Conservation (phyloP, 1,139 yeast genomes). For the Yarrowia galli region DNA sequence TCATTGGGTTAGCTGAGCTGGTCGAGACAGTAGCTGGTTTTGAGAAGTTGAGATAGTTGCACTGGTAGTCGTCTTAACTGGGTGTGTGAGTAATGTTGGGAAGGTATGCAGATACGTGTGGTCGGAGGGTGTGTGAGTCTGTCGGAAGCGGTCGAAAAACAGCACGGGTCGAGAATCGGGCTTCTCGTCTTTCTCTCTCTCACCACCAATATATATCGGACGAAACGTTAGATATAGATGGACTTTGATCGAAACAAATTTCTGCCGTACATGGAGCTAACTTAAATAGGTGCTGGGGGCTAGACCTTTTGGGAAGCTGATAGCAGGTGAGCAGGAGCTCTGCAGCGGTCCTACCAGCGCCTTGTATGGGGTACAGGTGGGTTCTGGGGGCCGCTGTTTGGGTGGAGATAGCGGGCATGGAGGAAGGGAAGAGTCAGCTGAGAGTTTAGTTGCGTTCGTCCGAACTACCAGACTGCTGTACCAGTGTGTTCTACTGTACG, state of each 20-base stretch:
- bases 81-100: background rate
- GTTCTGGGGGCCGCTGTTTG: background rate
- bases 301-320: slow-evolving; percentile 36
- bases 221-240: slow-evolving; percentile 9
- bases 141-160: slow-evolving; percentile 1
- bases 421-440: no score
- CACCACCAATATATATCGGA: slow-evolving; percentile 14
- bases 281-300: slow-evolving; percentile 22
- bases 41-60: no score
- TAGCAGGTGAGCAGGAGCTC: slow-evolving; percentile 9
- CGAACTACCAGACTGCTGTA: background rate
- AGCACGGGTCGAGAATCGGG: slow-evolving; percentile 11
- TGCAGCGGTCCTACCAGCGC: background rate
- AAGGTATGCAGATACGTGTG: slow-evolving; percentile 9
- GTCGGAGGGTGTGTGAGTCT: background rate
- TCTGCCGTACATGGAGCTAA: slow-evolving; percentile 38
- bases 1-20: background rate
- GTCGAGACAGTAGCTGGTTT: no score
- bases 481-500: background rate
- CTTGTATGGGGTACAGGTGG: slow-evolving; percentile 21
- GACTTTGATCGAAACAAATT: slow-evolving; percentile 29
- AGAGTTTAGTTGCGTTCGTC: background rate
- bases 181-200: background rate
- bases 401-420: slow-evolving; percentile 23
- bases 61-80: no score